Percentiles rank a stretch among this genome's conserved stretches.
Evolutionary conservation across 352 stramenopile genomes (phyloP).

Genomic region (Thraustotheca clavata): DNA sequence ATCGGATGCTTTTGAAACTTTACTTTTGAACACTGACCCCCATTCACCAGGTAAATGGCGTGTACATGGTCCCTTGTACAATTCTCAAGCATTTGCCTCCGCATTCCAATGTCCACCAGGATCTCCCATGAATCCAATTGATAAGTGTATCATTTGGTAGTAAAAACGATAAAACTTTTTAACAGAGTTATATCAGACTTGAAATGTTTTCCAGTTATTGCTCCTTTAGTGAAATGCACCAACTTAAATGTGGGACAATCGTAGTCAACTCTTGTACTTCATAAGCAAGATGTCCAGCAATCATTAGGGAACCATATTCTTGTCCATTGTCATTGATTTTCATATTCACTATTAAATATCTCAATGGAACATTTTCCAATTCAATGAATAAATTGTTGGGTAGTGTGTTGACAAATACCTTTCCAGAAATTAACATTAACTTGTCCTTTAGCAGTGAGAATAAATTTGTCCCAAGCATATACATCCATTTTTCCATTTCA

Average conservation of each 20-base stretch:
- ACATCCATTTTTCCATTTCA: background rate
- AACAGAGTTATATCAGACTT: background rate
- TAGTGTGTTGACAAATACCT: background rate
- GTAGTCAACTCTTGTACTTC: background rate
- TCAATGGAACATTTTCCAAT: background rate
- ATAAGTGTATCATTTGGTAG: conserved; percentile 76
- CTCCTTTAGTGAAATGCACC: conserved; percentile 13
- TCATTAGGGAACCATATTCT: conserved; percentile 8
- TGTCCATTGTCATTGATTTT: conserved; percentile 16
- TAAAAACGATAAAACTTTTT: background rate
- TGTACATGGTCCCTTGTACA: conserved; percentile 54
- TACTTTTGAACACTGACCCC: conserved; percentile 38
- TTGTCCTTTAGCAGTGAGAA: background rate
- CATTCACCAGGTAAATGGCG: conserved; percentile 55
- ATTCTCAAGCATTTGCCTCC: conserved; percentile 50
- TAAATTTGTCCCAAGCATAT: background rate
- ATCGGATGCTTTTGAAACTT: conserved; percentile 32
- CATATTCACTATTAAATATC: conserved; percentile 13
- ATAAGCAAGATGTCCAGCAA: conserved; percentile 5
- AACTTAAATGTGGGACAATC: background rate
- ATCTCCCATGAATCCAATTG: conserved; percentile 55
- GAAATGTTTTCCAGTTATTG: background rate
- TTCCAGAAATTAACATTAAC: background rate
- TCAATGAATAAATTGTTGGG: background rate
- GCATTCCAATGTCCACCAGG: conserved; percentile 45